These are phyloP conservation scores for Themeda triandra DNA, from an alignment of 176 grass and related monocot genomes.

Conservation along the genomic window DNA sequence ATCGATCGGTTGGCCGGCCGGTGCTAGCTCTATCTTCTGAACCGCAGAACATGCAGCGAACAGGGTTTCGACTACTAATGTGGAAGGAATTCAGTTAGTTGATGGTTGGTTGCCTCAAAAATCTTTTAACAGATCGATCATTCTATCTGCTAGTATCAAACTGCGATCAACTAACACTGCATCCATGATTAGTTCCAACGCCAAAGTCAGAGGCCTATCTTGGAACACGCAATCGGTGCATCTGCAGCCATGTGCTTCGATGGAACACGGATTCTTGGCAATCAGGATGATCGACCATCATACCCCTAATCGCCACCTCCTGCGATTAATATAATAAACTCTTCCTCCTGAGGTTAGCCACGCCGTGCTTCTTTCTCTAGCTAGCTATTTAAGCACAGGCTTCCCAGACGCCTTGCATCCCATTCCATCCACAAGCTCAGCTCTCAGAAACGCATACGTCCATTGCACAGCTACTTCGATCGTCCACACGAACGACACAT, in stretches of 20 bases:
- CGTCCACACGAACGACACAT: not conserved
- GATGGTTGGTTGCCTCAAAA: not conserved
- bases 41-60: slow-evolving; percentile 18
- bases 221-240: not conserved
- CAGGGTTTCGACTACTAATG: not conserved
- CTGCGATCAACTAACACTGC: not conserved
- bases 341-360: not conserved
- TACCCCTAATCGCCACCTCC: not conserved
- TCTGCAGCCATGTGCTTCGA: not conserved
- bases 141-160: not conserved
- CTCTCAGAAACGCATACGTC: not conserved
- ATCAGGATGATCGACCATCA: not conserved
- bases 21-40: not conserved
- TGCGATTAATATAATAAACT: not conserved
- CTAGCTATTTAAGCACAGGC: not conserved
- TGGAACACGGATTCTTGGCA: not conserved
- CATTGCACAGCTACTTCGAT: not conserved
- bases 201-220: not conserved
- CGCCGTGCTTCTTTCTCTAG: not conserved
- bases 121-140: not conserved
- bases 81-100: slow-evolving; percentile 8
- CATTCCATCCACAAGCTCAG: not conserved
- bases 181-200: not conserved
- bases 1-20: not conserved
- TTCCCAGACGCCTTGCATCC: not conserved